Base-by-base conservation (phyloP, 495 filamentous ascomycete genomes). In the Xylaria venustula region DNA sequence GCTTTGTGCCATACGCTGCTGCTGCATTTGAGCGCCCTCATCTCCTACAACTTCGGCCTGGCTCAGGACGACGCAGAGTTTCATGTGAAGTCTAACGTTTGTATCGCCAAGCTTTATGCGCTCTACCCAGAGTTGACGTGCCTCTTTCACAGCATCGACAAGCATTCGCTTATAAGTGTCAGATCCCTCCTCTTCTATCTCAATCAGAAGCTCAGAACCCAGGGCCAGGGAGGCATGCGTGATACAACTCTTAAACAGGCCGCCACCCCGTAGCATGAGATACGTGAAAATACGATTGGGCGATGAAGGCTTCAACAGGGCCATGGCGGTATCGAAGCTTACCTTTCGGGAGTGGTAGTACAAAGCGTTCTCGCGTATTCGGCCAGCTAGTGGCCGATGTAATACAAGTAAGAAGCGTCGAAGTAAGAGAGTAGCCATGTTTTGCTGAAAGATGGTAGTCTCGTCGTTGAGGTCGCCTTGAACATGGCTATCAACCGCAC, bases 361-460 rank as follows among this genome's bases (percentile, higher is more conserved):
- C 8, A 58, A 49, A 7, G 68, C 66, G 47, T 71, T 63, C 5
- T 44, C 58, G 2, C 28, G 26, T 7, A 64, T 62, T 23, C 60
- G 48, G 12, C 58, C 40, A 11, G 61, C 61, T 19, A 65, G 67
- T 1, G 66, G 61, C 3, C 59, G 44, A 28, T 69, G 68, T 2
- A 69, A 30, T 7, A 78, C 71, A 42, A 84, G 66, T 40, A 85
- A 78, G 64, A 79, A 80, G 48, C 81, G 78, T 11, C 74, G 61
- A 20, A 62, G 54, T 1, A 26, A 50, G 17, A 69, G 49, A 32
- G 66, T 64, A 14, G 68, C 46, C 28, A 69, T 30, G 20, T 65
- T 71, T 0, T 48, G 57, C 22, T 64, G 26, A 28, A 41, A 54
- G 12, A 12, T 42, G 5, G 17, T 9, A 22, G 34, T 42, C 12